phyloP scores from a whole-genome alignment of 805 yeast species.

The Candida namnaoensis region DNA sequence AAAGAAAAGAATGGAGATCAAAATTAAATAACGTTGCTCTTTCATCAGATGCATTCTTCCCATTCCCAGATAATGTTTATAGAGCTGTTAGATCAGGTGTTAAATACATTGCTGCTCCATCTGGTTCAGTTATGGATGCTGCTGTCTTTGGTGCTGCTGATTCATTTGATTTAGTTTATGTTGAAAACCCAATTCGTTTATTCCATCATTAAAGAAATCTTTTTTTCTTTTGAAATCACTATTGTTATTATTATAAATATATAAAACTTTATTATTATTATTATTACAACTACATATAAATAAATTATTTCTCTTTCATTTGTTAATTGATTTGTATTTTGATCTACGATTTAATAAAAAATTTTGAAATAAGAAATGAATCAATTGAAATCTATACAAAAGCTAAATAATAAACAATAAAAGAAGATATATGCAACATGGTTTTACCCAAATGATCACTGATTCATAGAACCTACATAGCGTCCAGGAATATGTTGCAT shows the following conservation, averaged over 20 bases:
- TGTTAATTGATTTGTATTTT: too few relatives aligned
- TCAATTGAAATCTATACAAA: background rate
- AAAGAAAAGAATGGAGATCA: slow-evolving; percentile 80
- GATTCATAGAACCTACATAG: slow-evolving; percentile 91
- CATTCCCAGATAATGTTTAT: slow-evolving; percentile 98
- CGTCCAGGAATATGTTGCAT: slow-evolving; percentile 99
- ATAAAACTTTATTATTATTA: background rate
- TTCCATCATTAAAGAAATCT: slow-evolving; percentile 74
- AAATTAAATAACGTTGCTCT: slow-evolving; percentile 82
- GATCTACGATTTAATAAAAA: too few relatives aligned
- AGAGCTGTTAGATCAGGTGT: slow-evolving; percentile 97
- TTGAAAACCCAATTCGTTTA: slow-evolving; percentile 93
- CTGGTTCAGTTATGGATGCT: slow-evolving; percentile 96
- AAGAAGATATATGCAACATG: slow-evolving; percentile 90
- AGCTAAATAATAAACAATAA: slow-evolving; percentile 1
- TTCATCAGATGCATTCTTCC: slow-evolving; percentile 98
- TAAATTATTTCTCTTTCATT: too few relatives aligned
- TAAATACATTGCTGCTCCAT: slow-evolving; percentile 91
- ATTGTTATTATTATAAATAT: background rate
- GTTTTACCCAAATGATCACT: slow-evolving; percentile 98
- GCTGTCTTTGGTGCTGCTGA: slow-evolving; percentile 96
- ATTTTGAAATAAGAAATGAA: too few relatives aligned
- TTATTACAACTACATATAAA: too few relatives aligned
- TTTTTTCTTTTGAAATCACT: background rate
- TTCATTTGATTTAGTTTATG: slow-evolving; percentile 80